These are phyloP conservation scores for Pseudonectria foliicola DNA, from an alignment of 2,329 filamentous ascomycete species.

Conservation along the genomic window DNA sequence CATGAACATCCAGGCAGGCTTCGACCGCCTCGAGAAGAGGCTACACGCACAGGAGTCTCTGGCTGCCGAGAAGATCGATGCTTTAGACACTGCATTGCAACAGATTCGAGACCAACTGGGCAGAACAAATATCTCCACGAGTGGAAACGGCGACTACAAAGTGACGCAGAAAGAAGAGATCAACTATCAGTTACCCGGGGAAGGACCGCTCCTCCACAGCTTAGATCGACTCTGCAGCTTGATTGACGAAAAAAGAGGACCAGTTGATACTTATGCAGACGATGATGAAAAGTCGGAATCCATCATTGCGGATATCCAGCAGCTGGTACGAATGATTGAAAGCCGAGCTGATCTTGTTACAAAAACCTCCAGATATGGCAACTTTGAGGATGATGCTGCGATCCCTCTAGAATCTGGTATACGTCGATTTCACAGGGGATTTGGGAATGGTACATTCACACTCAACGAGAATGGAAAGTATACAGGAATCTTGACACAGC, in stretches of 20 bases:
- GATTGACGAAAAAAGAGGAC: not conserved
- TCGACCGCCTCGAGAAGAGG: too few species aligned
- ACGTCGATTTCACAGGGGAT: conserved; percentile 1
- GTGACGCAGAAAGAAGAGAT: not conserved
- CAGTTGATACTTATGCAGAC: conserved; percentile 2
- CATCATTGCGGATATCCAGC: not conserved
- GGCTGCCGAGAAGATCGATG: too few species aligned
- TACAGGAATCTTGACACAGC: too few species aligned
- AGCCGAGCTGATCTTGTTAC: not conserved
- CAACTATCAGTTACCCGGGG: not conserved
- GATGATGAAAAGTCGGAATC: not conserved
- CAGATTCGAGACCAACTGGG: too few species aligned
- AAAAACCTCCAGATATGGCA: too few species aligned
- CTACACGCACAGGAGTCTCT: too few species aligned
- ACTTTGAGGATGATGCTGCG: too few species aligned
- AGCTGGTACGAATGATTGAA: not conserved
- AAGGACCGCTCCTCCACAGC: not conserved
- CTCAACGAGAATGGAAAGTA: not conserved
- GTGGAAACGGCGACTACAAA: too few species aligned
- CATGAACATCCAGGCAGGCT: too few species aligned
- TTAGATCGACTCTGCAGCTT: conserved; percentile 2
- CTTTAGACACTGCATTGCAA: too few species aligned
- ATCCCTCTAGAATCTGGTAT: not conserved
- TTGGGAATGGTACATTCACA: not conserved
- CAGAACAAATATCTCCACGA: not conserved